Conservation (phyloP, 1,284 basidiomycete genomes). For the Apiotrichum laibachii region DNA sequence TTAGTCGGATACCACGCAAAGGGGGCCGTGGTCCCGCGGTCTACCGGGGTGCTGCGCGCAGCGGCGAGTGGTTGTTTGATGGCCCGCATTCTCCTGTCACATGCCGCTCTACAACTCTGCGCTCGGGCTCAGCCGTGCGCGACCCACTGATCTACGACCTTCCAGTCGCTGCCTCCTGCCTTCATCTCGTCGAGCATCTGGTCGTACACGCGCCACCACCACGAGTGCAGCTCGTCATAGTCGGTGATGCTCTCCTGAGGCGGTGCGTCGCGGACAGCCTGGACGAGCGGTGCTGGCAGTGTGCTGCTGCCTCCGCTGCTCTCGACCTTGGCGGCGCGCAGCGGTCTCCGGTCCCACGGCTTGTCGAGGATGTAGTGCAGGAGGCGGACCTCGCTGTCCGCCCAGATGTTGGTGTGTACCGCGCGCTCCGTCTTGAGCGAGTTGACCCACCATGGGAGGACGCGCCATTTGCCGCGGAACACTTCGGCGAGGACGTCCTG, state of each 20-base stretch:
- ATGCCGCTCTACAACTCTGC: too few relatives aligned
- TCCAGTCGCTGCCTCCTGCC: constrained; percentile 31
- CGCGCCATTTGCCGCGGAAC: constrained; percentile 61
- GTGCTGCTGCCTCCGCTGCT: background rate
- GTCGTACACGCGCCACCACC: constrained; percentile 52
- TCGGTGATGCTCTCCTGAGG: constrained; percentile 35
- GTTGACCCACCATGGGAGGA: constrained; percentile 54
- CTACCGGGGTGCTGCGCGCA: too few relatives aligned
- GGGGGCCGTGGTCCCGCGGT: too few relatives aligned
- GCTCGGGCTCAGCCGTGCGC: constrained; percentile 1
- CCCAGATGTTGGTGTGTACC: constrained; percentile 51
- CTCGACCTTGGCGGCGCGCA: background rate
- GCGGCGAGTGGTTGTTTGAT: too few relatives aligned
- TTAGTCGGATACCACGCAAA: too few relatives aligned
- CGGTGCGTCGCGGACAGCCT: constrained; percentile 27
- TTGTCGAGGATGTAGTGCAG: constrained; percentile 52
- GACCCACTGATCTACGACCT: constrained; percentile 37
- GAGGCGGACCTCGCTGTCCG: constrained; percentile 50
- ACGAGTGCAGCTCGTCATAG: constrained; percentile 43
- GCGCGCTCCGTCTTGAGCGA: constrained; percentile 53
- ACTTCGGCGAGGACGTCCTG: constrained; percentile 83
- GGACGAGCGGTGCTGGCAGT: constrained; percentile 31
- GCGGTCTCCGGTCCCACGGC: constrained; percentile 43
- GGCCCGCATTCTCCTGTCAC: too few relatives aligned
- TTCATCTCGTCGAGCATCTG: constrained; percentile 42